These are phyloP conservation scores for Nicotiana obtusifolia DNA, from an alignment of 257 asterid species.

Conservation along the genomic window DNA sequence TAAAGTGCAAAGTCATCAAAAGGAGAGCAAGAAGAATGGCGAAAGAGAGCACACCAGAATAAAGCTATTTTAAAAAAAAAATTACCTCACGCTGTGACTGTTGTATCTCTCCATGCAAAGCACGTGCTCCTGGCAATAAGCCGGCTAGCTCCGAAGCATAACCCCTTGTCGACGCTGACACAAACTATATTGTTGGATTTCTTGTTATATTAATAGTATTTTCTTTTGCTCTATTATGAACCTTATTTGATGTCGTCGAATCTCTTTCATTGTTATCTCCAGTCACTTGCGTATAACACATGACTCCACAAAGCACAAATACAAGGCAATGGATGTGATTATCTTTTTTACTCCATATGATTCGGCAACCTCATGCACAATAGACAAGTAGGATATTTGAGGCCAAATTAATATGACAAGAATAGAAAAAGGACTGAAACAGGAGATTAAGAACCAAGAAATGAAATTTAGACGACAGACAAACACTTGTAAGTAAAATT, in stretches of 20 bases:
- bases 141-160: constrained; percentile 84
- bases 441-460: neutral
- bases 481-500: neutral
- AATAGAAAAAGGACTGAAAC: neutral
- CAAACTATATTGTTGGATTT: too few species aligned
- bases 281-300: neutral
- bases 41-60: neutral
- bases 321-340: neutral
- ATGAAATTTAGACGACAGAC: neutral
- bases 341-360: too few species aligned
- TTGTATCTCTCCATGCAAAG: constrained; percentile 94
- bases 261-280: neutral
- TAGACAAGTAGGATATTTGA: neutral
- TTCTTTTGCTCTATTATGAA: too few species aligned
- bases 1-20: neutral
- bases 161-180: constrained; percentile 40
- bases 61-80: too few species aligned
- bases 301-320: neutral
- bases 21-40: neutral
- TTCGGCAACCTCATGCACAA: neutral
- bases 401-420: neutral
- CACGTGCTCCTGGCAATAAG: constrained; percentile 82
- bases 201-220: too few species aligned
- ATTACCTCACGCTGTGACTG: too few species aligned
- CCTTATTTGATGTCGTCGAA: too few species aligned